Base-by-base conservation (phyloP, 495 filamentous ascomycete genomes). In the Aspergillus heteromorphus region DNA sequence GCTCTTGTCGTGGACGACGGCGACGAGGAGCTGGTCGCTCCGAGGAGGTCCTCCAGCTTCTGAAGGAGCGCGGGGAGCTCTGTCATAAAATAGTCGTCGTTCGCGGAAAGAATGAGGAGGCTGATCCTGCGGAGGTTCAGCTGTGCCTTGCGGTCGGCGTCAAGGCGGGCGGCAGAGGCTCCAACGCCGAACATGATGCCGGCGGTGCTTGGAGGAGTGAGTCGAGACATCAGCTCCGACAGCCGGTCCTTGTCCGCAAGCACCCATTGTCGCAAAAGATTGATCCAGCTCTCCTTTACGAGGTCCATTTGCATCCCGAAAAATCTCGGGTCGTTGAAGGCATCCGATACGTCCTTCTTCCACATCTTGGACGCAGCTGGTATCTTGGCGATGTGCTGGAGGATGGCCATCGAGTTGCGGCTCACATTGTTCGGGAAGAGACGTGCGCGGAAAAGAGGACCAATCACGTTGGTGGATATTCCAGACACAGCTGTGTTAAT, bases 161-260 rank as follows among this genome's bases (percentile, higher is more conserved):
- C 93, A 40, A 91, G 75, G 54, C 93, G 80, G n/a, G 93, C 93
- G 19, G 92, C 92, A 30, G 88, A 92, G 6, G 93, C 95, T 48
- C 93, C 93, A 5, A 99, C 93, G 19, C 93, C 93, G 57, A 99
- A 99, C 67, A 99, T 90, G 51, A 97, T 95, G 14, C 93, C 95
- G 0, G 93, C 95, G n/a, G 93, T 88, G 14, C 90, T 90, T 8
- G 93, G 93, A 2, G 91, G 80, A 6, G 88, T 84, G 31, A 97
- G 76, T 21, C 91, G 84, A 36, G 79, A 76, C 13, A 97, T 67
- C 3, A 96, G 71, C 52, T 97, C 95, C 1, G 83, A 72, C 68
- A 99, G 81, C 17, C 89, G 83, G 53, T 97, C 93, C 66, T 93
- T 95, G 61, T 99, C 93, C 16, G 78, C 80, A 14, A 92, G 69